Base-by-base conservation (phyloP, 495 filamentous ascomycete species). In the Penicillium fimorum region DNA sequence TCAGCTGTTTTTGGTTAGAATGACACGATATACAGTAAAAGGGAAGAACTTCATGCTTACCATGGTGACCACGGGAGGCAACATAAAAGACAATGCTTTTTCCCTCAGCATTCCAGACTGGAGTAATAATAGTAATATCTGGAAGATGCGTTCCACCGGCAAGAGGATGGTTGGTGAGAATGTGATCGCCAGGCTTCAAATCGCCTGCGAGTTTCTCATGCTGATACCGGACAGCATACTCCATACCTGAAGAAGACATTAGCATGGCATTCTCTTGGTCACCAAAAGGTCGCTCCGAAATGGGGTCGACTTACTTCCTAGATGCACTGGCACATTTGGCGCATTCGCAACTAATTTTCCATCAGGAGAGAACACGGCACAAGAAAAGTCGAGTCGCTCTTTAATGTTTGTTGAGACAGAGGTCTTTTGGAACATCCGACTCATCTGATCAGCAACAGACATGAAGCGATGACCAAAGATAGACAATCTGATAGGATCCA, bases 361-460 rank as follows among this genome's bases (percentile, higher is more conserved):
- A 10, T 81, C 79, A 0, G 82, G 76, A 60, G 94, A 91, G 58
- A 96, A 96, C 15, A 96, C 79, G 37, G 92, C 92, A 63, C 92
- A 96, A 1, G 89, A 92, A 59, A 92, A 96, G 63, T 96, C 92
- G 0, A 96, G 79, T 0, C 92, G 83, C 68, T 96, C 92, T 64
- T 96, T 96, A 58, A 96, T 92, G 64, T 96, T 96, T 3, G 90
- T 94, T 61, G 86, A 90, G 41, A 96, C 89, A 59, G 87, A 89
- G 0, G 91, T 96, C 79, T 96, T 96, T 61, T 96, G 92, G 17
- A 96, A 75, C 4, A 89, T 89, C 44, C 87, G 76, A 1, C 92
- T 90, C 92, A 96, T 96, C 68, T 96, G 91, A 74, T 96, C 92
- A 2, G 92, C 92, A 63, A 96, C 93, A 29, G 89, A 87, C 92